Conservation (phyloP, 306 rosid genomes). For the Rosa persica region DNA sequence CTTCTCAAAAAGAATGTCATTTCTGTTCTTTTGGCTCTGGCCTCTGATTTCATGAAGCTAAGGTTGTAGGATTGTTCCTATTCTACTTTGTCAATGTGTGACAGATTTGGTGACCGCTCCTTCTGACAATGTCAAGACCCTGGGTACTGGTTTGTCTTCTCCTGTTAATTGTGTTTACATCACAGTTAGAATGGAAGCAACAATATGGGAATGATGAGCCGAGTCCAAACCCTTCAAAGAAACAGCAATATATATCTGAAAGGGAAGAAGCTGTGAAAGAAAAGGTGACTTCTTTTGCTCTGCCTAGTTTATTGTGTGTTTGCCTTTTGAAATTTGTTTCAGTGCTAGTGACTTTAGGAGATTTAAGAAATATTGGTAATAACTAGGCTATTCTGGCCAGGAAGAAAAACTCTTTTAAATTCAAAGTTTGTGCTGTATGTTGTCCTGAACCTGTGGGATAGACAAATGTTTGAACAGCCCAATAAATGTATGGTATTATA, state of each 20-base stretch:
- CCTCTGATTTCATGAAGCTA: background rate
- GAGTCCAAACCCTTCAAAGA: slow-evolving; percentile 37
- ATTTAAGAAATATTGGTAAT: background rate
- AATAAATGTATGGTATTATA: background rate
- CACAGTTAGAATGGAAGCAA: slow-evolving; percentile 68
- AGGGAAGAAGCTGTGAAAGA: slow-evolving; percentile 58
- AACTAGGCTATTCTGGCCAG: background rate
- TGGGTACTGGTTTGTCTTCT: slow-evolving; percentile 63
- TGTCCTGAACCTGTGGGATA: slow-evolving; percentile 4
- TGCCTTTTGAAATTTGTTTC: background rate
- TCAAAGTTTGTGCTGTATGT: background rate
- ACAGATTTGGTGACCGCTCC: slow-evolving; percentile 34
- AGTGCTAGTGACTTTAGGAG: background rate
- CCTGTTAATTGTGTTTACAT: slow-evolving; percentile 51
- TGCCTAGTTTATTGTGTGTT: background rate
- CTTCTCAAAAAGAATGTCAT: background rate
- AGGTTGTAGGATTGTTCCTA: background rate
- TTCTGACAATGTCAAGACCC: slow-evolving; percentile 48
- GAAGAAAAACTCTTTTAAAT: no score
- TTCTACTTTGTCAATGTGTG: slow-evolving; percentile 6
- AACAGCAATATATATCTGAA: slow-evolving; percentile 40
- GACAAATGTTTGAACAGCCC: background rate
- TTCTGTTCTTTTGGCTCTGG: background rate
- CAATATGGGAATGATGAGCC: slow-evolving; percentile 53
- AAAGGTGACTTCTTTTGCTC: slow-evolving; percentile 32